Evolutionary conservation across 1,284 basidiomycete species (phyloP), one percentile per base, ranked within the genome.

Genomic region (Bjerkandera adusta): DNA sequence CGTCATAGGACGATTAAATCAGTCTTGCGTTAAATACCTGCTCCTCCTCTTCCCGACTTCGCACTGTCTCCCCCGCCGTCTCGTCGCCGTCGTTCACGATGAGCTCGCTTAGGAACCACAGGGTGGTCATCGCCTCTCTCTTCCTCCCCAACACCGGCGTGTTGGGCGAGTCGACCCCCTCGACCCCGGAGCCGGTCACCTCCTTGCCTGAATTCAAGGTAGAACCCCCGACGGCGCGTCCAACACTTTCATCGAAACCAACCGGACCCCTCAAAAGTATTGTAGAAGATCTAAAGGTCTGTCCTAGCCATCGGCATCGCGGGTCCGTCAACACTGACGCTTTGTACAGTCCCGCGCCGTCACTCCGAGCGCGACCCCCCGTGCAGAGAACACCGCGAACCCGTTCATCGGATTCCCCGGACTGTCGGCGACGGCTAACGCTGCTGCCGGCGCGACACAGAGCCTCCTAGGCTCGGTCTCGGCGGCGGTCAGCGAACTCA

Each of bases 61-160:
- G 34, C 50, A 29, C 43, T 8, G 22, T 26, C 26, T 29, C 26
- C 35, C 38, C 37, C 18, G 13, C 21, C 21, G n/a, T n/a, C 21
- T 35, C 38, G 36, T 47, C 53, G 36, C 29, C 42, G 39, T 45
- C 29, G 29, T 10, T 58, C 43, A 65, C 67, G 53, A 85, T 86
- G 84, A 76, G 64, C 60, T 73, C 82, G 49, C 75, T 85, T 53
- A 72, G 81, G 49, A 79, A 81, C 63, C 83, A 86, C 61, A 71
- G 87, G 26, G 73, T 86, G 44, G 70, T 90, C 61, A 83, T 90
- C 62, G 87, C 87, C 11, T 83, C 85, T 16, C 79, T 90, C 46
- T 89, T 89, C 59, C 78, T 90, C 37, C 88, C 87, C 27, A 78
- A 76, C 48, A 87, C 85, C 27, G 76, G 77, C 37, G 74, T 80